A percentile compares a stretch with the other conserved stretches of the same genome.
Conservation (phyloP, 805 yeast species). For the Blastobotrys terrestris region DNA sequence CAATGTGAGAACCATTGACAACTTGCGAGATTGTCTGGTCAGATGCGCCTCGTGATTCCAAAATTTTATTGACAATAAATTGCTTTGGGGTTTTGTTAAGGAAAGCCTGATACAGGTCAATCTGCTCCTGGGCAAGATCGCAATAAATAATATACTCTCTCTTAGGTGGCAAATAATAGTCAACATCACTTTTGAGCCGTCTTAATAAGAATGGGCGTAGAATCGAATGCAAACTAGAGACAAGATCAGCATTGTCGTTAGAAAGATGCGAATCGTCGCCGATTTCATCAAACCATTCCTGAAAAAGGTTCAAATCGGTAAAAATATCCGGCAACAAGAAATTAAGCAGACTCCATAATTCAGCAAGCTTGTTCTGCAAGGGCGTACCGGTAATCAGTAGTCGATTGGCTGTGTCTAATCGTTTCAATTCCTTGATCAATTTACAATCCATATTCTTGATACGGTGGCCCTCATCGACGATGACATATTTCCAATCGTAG, state of each 20-base stretch:
- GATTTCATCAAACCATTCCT: conserved; percentile 80
- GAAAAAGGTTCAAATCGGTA: conserved; percentile 81
- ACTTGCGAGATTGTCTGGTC: background rate
- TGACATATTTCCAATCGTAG: conserved; percentile 69
- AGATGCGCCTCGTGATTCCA: conserved; percentile 15
- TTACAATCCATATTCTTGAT: conserved; percentile 78
- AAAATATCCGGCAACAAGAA: conserved; percentile 91
- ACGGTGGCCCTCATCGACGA: conserved; percentile 95
- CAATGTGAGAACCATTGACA: background rate
- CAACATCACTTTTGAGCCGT: conserved; percentile 70
- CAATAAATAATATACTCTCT: conserved; percentile 81
- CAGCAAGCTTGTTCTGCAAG: conserved; percentile 81
- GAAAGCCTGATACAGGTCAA: conserved; percentile 48
- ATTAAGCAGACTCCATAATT: conserved; percentile 86
- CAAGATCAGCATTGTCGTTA: conserved; percentile 37
- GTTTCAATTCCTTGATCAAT: conserved; percentile 65
- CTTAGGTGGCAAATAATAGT: conserved; percentile 71
- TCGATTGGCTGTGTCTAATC: conserved; percentile 54
- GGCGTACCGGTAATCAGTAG: conserved; percentile 94
- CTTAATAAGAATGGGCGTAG: conserved; percentile 82
- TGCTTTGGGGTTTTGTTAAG: conserved; percentile 36
- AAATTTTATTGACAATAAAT: conserved; percentile 25
- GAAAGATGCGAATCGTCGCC: conserved; percentile 34
- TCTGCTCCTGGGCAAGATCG: conserved; percentile 58
- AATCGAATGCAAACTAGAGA: conserved; percentile 77